Evolutionary conservation across 108 stramenopile genomes (phyloP).

Genomic region (Discostella pseudostelligera): DNA sequence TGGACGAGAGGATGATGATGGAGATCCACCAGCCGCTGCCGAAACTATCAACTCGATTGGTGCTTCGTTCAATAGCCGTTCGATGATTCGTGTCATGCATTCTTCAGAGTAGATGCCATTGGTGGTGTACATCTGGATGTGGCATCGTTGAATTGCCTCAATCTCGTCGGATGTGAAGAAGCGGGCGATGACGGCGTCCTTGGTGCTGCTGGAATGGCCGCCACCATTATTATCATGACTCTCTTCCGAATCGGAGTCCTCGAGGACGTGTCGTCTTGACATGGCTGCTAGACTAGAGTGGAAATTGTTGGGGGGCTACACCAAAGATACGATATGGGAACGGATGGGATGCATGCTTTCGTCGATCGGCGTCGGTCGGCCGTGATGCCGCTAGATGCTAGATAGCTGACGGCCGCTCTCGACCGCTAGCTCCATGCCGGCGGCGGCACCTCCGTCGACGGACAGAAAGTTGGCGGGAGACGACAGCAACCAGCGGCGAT

Average conservation of each 20-base stretch:
- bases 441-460: no score
- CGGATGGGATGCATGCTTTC: no score
- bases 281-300: background rate
- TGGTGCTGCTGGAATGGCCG: conserved; percentile 3
- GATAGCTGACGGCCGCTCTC: no score
- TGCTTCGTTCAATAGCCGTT: background rate
- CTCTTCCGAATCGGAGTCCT: conserved; percentile 28
- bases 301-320: no score
- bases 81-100: conserved; percentile 15
- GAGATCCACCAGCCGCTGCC: background rate
- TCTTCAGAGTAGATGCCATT: conserved; percentile 16
- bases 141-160: conserved; percentile 15
- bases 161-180: conserved; percentile 17
- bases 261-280: conserved; percentile 28
- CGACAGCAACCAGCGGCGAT: no score
- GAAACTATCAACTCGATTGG: background rate
- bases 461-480: no score
- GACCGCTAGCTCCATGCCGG: no score
- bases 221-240: background rate
- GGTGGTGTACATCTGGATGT: conserved; percentile 4
- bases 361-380: no score
- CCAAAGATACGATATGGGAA: no score
- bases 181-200: background rate
- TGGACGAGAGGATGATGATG: no score
- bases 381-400: no score